Percentiles rank a stretch among this genome's conserved stretches.
Conservation (phyloP, 2,329 filamentous ascomycete species). For the Penicillium sp. region DNA sequence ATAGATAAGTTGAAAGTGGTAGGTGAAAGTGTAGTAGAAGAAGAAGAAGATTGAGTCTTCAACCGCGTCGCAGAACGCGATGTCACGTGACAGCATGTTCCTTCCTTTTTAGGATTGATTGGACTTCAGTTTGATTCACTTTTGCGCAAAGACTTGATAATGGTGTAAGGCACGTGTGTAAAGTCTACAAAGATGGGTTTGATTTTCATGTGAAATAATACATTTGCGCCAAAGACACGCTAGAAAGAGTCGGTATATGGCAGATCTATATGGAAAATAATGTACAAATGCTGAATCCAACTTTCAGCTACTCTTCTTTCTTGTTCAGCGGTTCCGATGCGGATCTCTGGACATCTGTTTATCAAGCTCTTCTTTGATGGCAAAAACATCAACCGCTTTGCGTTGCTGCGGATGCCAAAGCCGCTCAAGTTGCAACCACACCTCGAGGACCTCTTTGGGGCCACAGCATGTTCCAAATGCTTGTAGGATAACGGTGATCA, state of each 20-base stretch:
- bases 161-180: background rate
- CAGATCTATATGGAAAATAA: conserved; percentile 24
- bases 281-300: conserved; percentile 26
- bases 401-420: conserved; percentile 41
- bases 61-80: conserved; percentile 15
- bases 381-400: conserved; percentile 36
- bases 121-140: background rate
- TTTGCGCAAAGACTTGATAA: background rate
- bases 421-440: conserved; percentile 41
- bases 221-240: conserved; percentile 11
- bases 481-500: conserved; percentile 40
- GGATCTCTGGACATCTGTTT: conserved; percentile 31
- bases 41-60: background rate
- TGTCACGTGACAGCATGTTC: conserved; percentile 27
- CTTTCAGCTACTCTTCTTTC: background rate
- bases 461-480: conserved; percentile 41
- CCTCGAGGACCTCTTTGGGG: conserved; percentile 36
- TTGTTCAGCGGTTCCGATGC: conserved; percentile 10
- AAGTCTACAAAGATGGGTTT: background rate
- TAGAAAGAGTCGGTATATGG: conserved; percentile 19
- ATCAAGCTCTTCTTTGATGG: conserved; percentile 39
- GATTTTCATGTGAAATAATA: background rate
- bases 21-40: background rate
- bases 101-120: conserved; percentile 4
- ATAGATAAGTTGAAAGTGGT: background rate